Evolutionary conservation across 345 rosid genomes (phyloP).

Genomic region (Eucalyptus urophylla): DNA sequence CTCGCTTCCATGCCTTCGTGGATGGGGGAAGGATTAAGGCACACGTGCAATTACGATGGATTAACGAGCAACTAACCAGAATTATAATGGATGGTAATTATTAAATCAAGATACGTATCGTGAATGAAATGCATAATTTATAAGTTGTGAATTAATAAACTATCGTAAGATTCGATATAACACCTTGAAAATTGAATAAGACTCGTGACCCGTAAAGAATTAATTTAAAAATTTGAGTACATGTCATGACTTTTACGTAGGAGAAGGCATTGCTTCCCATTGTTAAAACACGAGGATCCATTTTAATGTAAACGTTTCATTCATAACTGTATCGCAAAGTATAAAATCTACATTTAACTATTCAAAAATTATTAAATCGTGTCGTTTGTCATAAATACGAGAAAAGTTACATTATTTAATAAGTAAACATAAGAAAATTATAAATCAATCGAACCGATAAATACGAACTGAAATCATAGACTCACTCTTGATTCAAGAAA

Average conservation of each 20-base stretch:
- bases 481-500: background rate
- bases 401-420: background rate
- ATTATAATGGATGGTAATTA: background rate
- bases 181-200: background rate
- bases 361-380: background rate
- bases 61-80: fast-evolving
- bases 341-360: background rate
- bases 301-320: background rate
- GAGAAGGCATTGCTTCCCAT: background rate
- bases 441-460: background rate
- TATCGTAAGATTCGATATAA: no score
- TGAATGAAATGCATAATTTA: background rate
- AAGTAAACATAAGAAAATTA: background rate
- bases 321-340: background rate
- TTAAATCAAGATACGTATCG: background rate
- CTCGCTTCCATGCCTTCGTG: background rate
- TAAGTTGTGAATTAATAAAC: background rate
- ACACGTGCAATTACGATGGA: background rate
- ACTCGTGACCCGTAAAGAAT: background rate
- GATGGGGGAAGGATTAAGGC: no score
- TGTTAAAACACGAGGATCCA: background rate
- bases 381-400: background rate
- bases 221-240: background rate
- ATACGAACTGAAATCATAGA: background rate
- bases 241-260: background rate